Conservation (phyloP, 495 filamentous ascomycete species). For the Achaetomiella virescens region DNA sequence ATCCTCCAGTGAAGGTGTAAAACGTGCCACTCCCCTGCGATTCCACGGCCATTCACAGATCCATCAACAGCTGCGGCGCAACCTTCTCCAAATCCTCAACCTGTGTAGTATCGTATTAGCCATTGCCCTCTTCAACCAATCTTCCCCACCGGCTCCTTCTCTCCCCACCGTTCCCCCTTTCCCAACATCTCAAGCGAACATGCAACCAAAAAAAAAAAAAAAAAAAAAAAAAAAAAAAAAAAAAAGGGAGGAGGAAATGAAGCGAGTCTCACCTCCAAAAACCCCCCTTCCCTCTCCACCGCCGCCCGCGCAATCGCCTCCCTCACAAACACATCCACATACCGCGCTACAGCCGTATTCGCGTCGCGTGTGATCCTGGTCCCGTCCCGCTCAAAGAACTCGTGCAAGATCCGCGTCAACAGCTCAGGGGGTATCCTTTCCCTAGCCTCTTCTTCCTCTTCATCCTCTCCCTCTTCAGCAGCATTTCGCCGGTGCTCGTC, state of each 20-base stretch:
- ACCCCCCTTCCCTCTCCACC: conserved; percentile 59
- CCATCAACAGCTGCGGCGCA: conserved; percentile 81
- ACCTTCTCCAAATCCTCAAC: conserved; percentile 86
- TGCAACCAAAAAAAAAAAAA: not conserved
- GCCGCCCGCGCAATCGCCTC: conserved; percentile 83
- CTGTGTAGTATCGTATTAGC: conserved; percentile 29
- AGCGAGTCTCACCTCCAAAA: conserved; percentile 75
- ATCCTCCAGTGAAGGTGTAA: not conserved
- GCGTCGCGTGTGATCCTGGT: conserved; percentile 77
- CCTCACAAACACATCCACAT: conserved; percentile 86
- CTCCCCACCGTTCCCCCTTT: too few relatives aligned
- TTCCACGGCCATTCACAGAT: conserved; percentile 50
- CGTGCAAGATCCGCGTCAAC: conserved; percentile 67
- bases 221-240: conserved; percentile 1
- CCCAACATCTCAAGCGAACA: conserved; percentile 31
- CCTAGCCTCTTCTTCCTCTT: conserved; percentile 28
- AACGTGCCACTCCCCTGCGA: not conserved
- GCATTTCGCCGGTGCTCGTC: conserved; percentile 11
- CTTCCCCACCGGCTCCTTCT: too few relatives aligned
- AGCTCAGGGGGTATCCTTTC: conserved; percentile 65
- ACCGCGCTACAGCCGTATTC: conserved; percentile 69
- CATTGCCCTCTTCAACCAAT: not conserved
- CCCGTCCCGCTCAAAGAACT: conserved; percentile 62
- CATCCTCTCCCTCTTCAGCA: conserved; percentile 22
- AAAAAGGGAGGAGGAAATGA: too few relatives aligned